A percentile compares a stretch with the other conserved stretches of the same genome.
phyloP scores from a whole-genome alignment of 768 basidiomycete species.

The Pluteus cervinus region DNA sequence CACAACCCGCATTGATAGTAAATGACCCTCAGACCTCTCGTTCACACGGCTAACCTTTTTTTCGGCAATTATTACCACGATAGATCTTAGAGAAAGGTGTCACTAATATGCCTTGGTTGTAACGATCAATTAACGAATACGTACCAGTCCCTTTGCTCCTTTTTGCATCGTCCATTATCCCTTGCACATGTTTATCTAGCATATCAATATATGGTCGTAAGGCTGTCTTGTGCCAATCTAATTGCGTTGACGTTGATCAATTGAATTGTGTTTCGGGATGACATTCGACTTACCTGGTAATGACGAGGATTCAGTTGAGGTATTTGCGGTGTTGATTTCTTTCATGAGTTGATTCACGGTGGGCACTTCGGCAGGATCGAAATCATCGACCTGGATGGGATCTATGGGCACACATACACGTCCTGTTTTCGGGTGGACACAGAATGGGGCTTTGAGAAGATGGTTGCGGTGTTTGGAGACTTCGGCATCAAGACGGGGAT shows the following conservation, averaged over 20 bases:
- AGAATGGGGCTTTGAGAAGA: constrained; percentile 95
- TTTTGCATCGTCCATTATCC: constrained; percentile 50
- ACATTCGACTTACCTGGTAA: constrained; percentile 1
- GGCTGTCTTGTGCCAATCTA: constrained; percentile 84
- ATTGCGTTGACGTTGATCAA: too few relatives aligned
- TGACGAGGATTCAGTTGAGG: neutral
- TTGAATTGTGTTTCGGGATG: too few relatives aligned
- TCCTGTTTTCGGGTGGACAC: constrained; percentile 94
- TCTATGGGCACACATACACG: constrained; percentile 93
- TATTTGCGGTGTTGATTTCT: constrained; percentile 54
- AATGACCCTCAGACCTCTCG: too few relatives aligned
- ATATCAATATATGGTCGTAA: constrained; percentile 87
- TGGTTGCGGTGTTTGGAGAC: constrained; percentile 98
- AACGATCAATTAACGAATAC: constrained; percentile 4
- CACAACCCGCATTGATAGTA: too few relatives aligned
- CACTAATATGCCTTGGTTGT: constrained; percentile 1
- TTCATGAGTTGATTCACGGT: constrained; percentile 78
- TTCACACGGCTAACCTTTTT: too few relatives aligned
- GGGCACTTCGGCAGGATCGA: constrained; percentile 82
- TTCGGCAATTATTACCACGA: constrained; percentile 21
- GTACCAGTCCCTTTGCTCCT: constrained; percentile 40
- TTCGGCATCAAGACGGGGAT: constrained; percentile 94
- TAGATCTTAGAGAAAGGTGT: constrained; percentile 19
- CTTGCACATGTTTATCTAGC: constrained; percentile 66
- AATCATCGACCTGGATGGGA: constrained; percentile 64